Conservation (phyloP, 345 rosid species). For the Cardiospermum halicacabum region DNA sequence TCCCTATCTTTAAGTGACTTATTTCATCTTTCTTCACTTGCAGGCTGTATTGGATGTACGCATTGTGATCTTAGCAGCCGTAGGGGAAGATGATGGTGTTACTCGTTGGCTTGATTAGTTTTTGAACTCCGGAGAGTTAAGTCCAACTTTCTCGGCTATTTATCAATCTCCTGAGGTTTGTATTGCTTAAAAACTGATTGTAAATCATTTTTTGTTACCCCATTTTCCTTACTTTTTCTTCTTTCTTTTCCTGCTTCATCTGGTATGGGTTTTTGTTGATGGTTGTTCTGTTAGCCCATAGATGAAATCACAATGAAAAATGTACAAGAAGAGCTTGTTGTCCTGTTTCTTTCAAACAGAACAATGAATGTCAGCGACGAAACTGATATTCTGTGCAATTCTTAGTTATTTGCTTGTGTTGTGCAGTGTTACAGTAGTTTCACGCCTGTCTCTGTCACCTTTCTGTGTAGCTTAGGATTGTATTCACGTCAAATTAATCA, state of each 20-base stretch:
- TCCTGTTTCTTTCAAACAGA: neutral
- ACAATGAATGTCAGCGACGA: neutral
- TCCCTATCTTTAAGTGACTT: neutral
- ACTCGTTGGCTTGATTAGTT: conserved; percentile 83
- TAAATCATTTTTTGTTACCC: conserved; percentile 30
- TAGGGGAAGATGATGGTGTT: conserved; percentile 78
- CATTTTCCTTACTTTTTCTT: neutral
- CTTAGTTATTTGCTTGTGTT: neutral
- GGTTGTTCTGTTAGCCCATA: conserved; percentile 2
- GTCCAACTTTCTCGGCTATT: conserved; percentile 1
- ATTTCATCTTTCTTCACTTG: conserved; percentile 2
- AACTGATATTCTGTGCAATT: neutral
- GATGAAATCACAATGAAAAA: conserved; percentile 5
- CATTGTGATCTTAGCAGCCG: conserved; percentile 77
- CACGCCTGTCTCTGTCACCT: neutral
- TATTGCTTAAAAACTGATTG: conserved; percentile 25
- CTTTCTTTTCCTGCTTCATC: neutral
- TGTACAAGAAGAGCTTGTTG: conserved; percentile 6
- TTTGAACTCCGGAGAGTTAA: conserved; percentile 16
- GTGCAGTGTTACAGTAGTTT: neutral
- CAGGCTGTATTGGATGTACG: conserved; percentile 83
- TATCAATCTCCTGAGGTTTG: conserved; percentile 17
- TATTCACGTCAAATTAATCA: neutral
- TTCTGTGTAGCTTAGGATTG: neutral
- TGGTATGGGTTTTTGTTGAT: conserved; percentile 1